Base-by-base conservation (phyloP, 1,139 yeast species). In the Candida anutae region DNA sequence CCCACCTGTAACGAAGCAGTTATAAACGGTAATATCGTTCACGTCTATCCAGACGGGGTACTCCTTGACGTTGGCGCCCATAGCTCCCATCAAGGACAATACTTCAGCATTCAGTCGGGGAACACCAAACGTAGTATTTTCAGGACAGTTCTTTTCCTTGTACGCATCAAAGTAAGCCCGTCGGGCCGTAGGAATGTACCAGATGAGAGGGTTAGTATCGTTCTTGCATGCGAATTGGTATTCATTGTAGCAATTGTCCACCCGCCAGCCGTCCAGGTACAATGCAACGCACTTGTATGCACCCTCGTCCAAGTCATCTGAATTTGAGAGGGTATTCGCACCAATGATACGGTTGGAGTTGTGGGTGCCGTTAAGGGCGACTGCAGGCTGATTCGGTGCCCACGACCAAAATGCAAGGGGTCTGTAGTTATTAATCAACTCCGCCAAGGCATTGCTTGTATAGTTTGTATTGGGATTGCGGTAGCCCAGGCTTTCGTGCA, bases 1-100 rank as follows among this genome's bases (percentile, higher is more conserved):
- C 0, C 95, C 95, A 2, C 94, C 96, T 1, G 75, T 55, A 3
- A 87, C 88, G 87, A 93, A 88, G 48, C 98, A 88, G 30, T 75
- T 69, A 12, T 69, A 54, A 5, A 77, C 75, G 0, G 85, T 71
- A 12, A 90, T 65, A 17, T 90, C 85, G 48, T 90, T 90, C 37
- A 87, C 43, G 50, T 87, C 90, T 3, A 87, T 71, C 97, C 97
- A 90, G 0, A 79, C 62, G 0, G 70, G 67, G 14, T 39, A 51
- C 5, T 36, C 42, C 2, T 40, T 36, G 5, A 44, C 40, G 5
- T 37, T 30, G 21, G 37, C 21, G 10, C 30, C 48, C 16, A 54
- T 40, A 10, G 46, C 39, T 21, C 46, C 44, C 27, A 52, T 36
- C 8, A 63, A 38, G n/a, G 65, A 45, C 14, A 52, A 34, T 45